A percentile compares a stretch with the other conserved stretches of the same genome.
Conservation (phyloP, 2,329 filamentous ascomycete genomes). For the Ophiostoma perfectum region DNA sequence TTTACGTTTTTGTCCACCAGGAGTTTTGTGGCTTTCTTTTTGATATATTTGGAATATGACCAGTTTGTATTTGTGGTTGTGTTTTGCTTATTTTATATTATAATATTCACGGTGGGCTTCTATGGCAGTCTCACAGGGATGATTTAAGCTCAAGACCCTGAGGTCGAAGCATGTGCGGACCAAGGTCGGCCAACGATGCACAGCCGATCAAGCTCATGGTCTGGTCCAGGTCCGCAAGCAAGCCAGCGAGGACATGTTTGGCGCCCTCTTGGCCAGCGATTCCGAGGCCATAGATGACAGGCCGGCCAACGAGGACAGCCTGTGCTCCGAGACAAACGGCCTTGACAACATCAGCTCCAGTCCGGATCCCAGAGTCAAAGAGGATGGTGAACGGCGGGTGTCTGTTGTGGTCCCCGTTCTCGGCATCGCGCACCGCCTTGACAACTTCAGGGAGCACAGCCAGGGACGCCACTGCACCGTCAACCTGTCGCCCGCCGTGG, state of each 20-base stretch:
- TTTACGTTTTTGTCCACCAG: neutral
- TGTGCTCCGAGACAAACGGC: slow-evolving; percentile 51
- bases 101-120: neutral
- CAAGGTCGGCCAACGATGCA: slow-evolving; percentile 37
- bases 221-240: slow-evolving; percentile 51
- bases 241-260: slow-evolving; percentile 44
- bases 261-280: slow-evolving; percentile 52
- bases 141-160: slow-evolving; percentile 3
- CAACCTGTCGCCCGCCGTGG: slow-evolving; percentile 53
- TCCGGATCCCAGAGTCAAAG: slow-evolving; percentile 54
- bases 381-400: slow-evolving; percentile 42
- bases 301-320: slow-evolving; percentile 52
- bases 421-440: slow-evolving; percentile 53
- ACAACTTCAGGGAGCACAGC: slow-evolving; percentile 57
- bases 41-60: neutral
- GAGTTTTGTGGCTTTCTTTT: neutral
- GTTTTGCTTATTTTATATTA: neutral
- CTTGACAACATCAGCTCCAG: slow-evolving; percentile 54
- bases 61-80: neutral
- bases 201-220: slow-evolving; percentile 52
- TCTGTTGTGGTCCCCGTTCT: slow-evolving; percentile 30
- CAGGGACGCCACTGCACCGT: slow-evolving; percentile 49
- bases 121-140: slow-evolving; percentile 1
- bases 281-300: slow-evolving; percentile 53
- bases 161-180: slow-evolving; percentile 32